Evolutionary conservation across 1,284 basidiomycete genomes (phyloP).

Genomic region (Filobasidium uniguttulatum): DNA sequence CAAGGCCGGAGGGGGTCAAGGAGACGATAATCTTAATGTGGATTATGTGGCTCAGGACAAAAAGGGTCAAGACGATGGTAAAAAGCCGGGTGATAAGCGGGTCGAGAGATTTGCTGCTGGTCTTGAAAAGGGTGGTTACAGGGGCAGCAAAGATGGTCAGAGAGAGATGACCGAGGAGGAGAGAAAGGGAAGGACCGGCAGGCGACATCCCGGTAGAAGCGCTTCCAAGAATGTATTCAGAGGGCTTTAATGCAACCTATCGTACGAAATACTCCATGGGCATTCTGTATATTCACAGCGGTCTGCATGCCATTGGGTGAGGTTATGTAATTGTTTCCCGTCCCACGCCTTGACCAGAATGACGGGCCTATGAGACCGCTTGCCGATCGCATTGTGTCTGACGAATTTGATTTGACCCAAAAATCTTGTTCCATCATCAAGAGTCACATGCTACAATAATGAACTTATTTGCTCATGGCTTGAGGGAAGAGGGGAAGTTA

Average conservation of each 20-base stretch:
- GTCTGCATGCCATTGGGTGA: no score
- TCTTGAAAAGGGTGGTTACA: slow-evolving; percentile 56
- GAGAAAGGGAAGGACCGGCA: slow-evolving; percentile 49
- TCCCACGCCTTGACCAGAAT: no score
- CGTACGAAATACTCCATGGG: no score
- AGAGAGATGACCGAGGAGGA: slow-evolving; percentile 43
- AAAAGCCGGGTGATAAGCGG: slow-evolving; percentile 39
- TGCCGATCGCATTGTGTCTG: no score
- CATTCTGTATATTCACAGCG: no score
- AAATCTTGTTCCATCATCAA: no score
- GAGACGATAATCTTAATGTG: slow-evolving; percentile 8
- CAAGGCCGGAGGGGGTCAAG: slow-evolving; percentile 17
- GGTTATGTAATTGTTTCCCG: no score
- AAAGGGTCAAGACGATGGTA: slow-evolving; percentile 22
- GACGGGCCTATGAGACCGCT: no score
- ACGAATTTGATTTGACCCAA: no score
- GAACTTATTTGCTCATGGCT: slow-evolving; percentile 43
- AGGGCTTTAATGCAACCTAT: no score
- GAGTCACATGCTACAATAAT: neutral
- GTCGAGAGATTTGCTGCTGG: slow-evolving; percentile 70
- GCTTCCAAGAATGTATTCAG: slow-evolving; percentile 75
- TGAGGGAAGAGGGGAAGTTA: slow-evolving; percentile 79
- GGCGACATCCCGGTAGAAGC: slow-evolving; percentile 60
- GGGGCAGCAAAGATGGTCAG: slow-evolving; percentile 35
- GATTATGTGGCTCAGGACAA: slow-evolving; percentile 26